Evolutionary conservation across 2,329 filamentous ascomycete genomes (phyloP), one percentile per base, ranked within the genome.

Genomic region (Beauveria varroae): DNA sequence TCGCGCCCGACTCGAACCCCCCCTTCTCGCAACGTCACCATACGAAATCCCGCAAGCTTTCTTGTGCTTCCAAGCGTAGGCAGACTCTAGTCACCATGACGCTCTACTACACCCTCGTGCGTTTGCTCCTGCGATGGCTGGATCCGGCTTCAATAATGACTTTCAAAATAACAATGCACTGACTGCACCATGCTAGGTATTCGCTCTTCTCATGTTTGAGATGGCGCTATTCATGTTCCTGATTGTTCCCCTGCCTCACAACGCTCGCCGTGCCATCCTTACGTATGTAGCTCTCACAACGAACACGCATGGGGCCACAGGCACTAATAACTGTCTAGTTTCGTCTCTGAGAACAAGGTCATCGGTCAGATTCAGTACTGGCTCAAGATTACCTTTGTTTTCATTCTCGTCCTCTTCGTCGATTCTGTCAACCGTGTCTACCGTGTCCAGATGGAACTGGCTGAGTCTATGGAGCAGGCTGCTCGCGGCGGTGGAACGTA

Each of bases 301-400:
- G 24, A 28, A n/a, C 37, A 26, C 60, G 18, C 6, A 22, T 46
- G 46, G 50, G 55, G 63, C 64, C 50, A 67, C 56, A 20, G 24
- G 14, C 49, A 18, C 51, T 58, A 24, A 61, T 34, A 56, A 37
- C 2, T 6, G 22, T 41, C 60, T 64, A 91, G 89, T 69, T 99
- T 99, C 85, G 93, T 99, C 72, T 97, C 93, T 58, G 91, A 93
- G 72, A 96, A 88, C 73, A 89, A 82, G 0, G 64, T 87, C 57
- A 84, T 99, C 63, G 95, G 93, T 46, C 97, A 98, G 75, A 75
- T 98, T 66, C 93, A 98, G 81, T 97, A 99, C 80, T 93, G 92
- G 70, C 83, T 99, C 79, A 98, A 97, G 84, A 99, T 99, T 62
- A 96, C 92, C 2, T 99, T 99, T 74, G 93, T 99, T 73, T 99